These are phyloP conservation scores for Fusarium sp. DNA, from an alignment of 2,329 filamentous ascomycete species.

Conservation along the genomic window DNA sequence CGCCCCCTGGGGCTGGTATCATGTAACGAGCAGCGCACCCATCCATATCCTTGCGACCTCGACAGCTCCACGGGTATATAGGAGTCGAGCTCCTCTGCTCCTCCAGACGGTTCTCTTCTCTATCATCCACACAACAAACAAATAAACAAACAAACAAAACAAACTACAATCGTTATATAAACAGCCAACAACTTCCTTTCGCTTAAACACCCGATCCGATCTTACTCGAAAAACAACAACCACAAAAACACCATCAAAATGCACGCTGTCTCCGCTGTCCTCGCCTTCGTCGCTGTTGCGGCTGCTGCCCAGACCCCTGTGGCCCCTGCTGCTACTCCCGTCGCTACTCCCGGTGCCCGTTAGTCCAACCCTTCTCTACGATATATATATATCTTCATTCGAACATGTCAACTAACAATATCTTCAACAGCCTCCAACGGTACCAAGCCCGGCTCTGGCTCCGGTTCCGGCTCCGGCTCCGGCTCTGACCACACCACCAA, in stretches of 20 bases:
- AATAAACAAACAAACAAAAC: not conserved
- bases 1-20: conserved; percentile 38
- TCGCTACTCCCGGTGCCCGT: conserved; percentile 32
- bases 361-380: conserved; percentile 28
- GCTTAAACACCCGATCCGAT: conserved; percentile 17
- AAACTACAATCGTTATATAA: conserved; percentile 33
- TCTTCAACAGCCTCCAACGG: conserved; percentile 29
- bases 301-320: conserved; percentile 38
- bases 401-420: conserved; percentile 21
- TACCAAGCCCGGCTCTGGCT: conserved; percentile 29
- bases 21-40: conserved; percentile 11
- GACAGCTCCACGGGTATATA: conserved; percentile 28
- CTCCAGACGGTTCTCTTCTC: conserved; percentile 6
- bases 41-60: conserved; percentile 29
- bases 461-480: conserved; percentile 13
- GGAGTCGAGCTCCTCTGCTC: conserved; percentile 32
- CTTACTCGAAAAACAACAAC: conserved; percentile 24
- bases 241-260: conserved; percentile 35
- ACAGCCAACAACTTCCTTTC: conserved; percentile 26
- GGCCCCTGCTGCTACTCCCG: conserved; percentile 32
- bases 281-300: conserved; percentile 44
- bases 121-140: conserved; percentile 22
- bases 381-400: conserved; percentile 4
- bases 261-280: conserved; percentile 42
- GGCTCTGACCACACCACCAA: conserved; percentile 17